phyloP scores from a whole-genome alignment of 192 early-diverging fungal genomes.

The Rhizophagus sp. region DNA sequence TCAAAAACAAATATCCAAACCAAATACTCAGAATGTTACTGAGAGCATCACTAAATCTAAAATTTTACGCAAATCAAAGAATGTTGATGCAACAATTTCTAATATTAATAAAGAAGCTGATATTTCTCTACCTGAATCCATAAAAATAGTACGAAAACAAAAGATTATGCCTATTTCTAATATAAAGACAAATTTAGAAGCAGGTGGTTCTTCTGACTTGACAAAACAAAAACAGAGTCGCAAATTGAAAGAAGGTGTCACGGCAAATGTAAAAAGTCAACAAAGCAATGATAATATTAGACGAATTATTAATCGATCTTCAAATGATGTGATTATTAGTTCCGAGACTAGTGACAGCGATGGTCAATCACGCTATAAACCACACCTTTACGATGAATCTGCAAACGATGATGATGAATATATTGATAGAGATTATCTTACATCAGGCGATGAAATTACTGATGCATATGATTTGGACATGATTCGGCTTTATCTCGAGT shows the following conservation, averaged over 20 bases:
- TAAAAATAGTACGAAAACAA: neutral
- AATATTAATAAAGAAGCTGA: conserved; percentile 3
- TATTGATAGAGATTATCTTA: neutral
- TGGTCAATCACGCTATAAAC: no score
- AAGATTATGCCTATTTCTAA: neutral
- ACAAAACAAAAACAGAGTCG: neutral
- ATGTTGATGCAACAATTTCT: neutral
- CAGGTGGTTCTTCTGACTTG: neutral
- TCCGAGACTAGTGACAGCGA: neutral
- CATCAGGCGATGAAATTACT: neutral
- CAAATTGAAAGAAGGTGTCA: neutral
- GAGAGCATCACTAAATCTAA: neutral
- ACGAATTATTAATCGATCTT: neutral
- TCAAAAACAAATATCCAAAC: neutral
- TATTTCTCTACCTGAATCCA: neutral
- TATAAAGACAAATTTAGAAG: neutral
- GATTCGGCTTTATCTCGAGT: neutral
- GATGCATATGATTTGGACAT: conserved; percentile 14
- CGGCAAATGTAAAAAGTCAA: neutral
- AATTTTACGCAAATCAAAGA: neutral
- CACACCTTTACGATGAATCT: neutral
- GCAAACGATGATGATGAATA: neutral
- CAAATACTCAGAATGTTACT: neutral
- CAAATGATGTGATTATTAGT: neutral
- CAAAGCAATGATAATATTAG: neutral